Percentiles rank a stretch among this genome's conserved stretches.
phyloP scores from a whole-genome alignment of 441 rosid genomes.

The Syzygium malaccense region DNA sequence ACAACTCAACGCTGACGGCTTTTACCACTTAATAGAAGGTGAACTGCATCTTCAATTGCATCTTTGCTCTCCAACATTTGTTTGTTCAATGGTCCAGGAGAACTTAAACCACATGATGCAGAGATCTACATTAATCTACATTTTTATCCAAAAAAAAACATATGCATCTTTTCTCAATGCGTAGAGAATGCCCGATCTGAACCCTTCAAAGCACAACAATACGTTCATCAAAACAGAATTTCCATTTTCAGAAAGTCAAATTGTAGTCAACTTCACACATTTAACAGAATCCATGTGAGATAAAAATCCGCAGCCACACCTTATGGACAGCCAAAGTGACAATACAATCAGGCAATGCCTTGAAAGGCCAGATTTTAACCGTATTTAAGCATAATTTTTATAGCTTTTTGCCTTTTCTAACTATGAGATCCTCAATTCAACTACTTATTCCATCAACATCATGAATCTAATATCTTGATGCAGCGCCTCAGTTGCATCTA shows the following conservation, averaged over 20 bases:
- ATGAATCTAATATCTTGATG: background rate
- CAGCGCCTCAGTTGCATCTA: background rate
- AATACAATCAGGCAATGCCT: background rate
- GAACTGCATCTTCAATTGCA: background rate
- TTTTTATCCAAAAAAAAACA: background rate
- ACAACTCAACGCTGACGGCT: background rate
- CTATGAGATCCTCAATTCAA: background rate
- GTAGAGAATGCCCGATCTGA: background rate
- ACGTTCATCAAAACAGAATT: background rate
- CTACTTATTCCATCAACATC: background rate
- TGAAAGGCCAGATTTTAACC: background rate
- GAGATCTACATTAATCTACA: background rate
- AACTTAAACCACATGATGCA: background rate
- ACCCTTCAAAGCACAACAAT: background rate
- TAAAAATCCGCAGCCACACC: background rate
- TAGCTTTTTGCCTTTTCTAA: background rate
- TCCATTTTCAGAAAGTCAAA: background rate
- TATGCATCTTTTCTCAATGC: background rate
- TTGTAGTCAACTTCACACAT: background rate
- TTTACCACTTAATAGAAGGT: background rate
- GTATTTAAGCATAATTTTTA: background rate
- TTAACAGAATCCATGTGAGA: background rate
- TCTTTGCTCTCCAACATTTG: background rate
- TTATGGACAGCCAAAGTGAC: background rate
- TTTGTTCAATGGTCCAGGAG: background rate